phyloP scores from a whole-genome alignment of 2,329 filamentous ascomycete species.

The Lasiodiplodia hormozganensis region DNA sequence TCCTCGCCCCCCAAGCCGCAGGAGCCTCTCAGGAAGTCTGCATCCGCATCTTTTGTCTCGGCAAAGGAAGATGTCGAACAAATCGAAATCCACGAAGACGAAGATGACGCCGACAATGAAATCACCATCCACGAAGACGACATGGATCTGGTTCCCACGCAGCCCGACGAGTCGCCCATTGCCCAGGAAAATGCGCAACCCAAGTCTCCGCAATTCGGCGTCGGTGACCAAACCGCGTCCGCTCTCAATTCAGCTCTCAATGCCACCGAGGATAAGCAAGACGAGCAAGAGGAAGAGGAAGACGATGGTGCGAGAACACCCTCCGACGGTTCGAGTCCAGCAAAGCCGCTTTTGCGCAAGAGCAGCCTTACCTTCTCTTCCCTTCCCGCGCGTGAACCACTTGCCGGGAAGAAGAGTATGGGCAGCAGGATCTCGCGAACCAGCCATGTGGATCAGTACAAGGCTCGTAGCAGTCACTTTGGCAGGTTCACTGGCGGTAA shows the following conservation, averaged over 20 bases:
- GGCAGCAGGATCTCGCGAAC: conserved; percentile 74
- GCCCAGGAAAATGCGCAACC: conserved; percentile 9
- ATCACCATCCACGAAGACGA: conserved; percentile 35
- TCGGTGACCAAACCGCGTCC: conserved; percentile 42
- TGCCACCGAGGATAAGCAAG: conserved; percentile 36
- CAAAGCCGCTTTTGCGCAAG: conserved; percentile 81
- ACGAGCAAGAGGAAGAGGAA: conserved; percentile 54
- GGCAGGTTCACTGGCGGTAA: conserved; percentile 73
- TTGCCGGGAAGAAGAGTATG: conserved; percentile 83
- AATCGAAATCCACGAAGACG: conserved; percentile 31
- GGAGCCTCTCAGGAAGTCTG: conserved; percentile 1
- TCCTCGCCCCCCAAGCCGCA: conserved; percentile 23
- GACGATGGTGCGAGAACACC: conserved; percentile 64
- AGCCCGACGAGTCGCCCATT: conserved; percentile 10
- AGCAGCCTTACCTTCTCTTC: conserved; percentile 95
- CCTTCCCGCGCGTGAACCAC: conserved; percentile 86
- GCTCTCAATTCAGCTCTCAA: conserved; percentile 39
- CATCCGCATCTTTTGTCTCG: conserved; percentile 56
- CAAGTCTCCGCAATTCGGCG: conserved; percentile 41
- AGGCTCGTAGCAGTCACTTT: conserved; percentile 73
- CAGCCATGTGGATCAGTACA: conserved; percentile 75
- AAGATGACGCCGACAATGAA: conserved; percentile 31
- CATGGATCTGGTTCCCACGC: conserved; percentile 27
- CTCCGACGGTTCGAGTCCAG: conserved; percentile 75
- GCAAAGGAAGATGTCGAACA: conserved; percentile 52